Evolutionary conservation across 352 stramenopile genomes (phyloP).

Genomic region (Phytophthora hibernalis): DNA sequence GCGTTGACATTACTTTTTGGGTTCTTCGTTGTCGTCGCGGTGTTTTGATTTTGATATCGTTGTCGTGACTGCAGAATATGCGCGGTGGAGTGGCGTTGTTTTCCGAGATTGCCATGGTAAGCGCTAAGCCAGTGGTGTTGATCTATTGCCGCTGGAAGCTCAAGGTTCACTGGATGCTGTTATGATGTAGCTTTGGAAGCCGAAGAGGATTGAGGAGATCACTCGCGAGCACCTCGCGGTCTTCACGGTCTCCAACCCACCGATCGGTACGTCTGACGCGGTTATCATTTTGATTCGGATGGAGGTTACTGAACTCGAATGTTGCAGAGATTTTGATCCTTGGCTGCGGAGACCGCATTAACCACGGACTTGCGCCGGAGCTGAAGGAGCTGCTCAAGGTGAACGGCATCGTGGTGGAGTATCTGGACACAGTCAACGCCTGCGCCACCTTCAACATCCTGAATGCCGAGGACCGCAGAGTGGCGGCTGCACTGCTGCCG

Average conservation of each 20-base stretch:
- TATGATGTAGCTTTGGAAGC: constrained; percentile 76
- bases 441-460: constrained; percentile 93
- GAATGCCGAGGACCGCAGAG: constrained; percentile 89
- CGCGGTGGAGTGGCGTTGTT: constrained; percentile 75
- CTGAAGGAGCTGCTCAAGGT: constrained; percentile 82
- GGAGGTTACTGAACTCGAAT: constrained; percentile 6
- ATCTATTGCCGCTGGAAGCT: neutral
- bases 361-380: constrained; percentile 60
- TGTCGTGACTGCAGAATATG: constrained; percentile 66
- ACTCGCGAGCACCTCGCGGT: constrained; percentile 77
- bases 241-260: constrained; percentile 80
- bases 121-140: neutral
- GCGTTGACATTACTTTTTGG: too few relatives aligned
- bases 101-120: constrained; percentile 83
- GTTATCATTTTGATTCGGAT: neutral
- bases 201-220: constrained; percentile 78
- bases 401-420: constrained; percentile 88
- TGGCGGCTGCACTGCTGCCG: constrained; percentile 83
- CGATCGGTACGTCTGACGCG: constrained; percentile 50
- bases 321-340: constrained; percentile 80
- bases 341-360: constrained; percentile 73
- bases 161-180: neutral
- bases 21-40: neutral
- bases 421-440: constrained; percentile 84
- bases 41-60: neutral